Evolutionary conservation across 257 asterid species (phyloP), one percentile per base, ranked within the genome.

Genomic region (Cinchona pubescens): DNA sequence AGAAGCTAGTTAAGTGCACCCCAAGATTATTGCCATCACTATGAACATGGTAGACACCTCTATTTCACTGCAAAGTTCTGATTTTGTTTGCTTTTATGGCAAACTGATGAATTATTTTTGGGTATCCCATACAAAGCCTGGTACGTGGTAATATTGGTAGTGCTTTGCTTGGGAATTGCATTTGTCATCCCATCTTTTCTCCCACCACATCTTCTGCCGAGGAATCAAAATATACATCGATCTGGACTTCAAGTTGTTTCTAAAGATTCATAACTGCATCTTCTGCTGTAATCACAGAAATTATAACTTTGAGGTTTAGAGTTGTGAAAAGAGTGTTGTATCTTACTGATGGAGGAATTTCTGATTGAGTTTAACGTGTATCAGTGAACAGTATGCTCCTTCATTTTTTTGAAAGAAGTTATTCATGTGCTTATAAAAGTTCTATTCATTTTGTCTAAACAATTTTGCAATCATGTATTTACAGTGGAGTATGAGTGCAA

Each of bases 121-220:
- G 97, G 98, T 75, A 91, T 93, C 73, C 94, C 98, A 64, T 86
- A 83, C 48, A 78, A 87, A 79, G 92, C 94, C 73, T 93, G 98
- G 97, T 83, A 81, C 32, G 90, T 91, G n/a, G 92, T 80, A 27
- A 76, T 80, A 76, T 55, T 91, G 78, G 92, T 80, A 55, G 48
- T 90, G 75, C 62, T 87, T 69, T 87, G 96, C 85, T 79, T 91
- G 87, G 91, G 78, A 56, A 60, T 90, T 53, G 90, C 94, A 35
- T 80, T 86, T 74, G 81, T 80, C 70, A 67, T 88, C 74, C 97
- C 97, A 11, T 85, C 85, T 12, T 88, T 84, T 83, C 92, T 91
- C 72, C 97, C 94, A 5, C 75, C 81, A 2, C 79, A 75, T 75
- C 85, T 93, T 80, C 89, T 93, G 75, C 96, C 88, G 30, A 80